Evolutionary conservation across 2,329 filamentous ascomycete genomes (phyloP).

Genomic region (Colletotrichum salicis): DNA sequence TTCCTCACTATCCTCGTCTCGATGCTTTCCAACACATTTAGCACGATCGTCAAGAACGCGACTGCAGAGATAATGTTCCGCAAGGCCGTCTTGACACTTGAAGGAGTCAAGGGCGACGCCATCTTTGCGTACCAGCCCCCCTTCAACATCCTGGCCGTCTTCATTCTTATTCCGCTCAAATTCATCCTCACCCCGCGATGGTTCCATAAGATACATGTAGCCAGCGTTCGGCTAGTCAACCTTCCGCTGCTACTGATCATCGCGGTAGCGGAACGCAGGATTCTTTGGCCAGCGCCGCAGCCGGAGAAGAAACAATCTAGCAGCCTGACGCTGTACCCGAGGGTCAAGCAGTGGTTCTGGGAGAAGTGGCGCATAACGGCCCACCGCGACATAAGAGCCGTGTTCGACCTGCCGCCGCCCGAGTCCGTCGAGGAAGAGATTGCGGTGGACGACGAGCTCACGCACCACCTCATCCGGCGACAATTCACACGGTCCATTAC

Average conservation of each 20-base stretch:
- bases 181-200: slow-evolving; percentile 82
- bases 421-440: slow-evolving; percentile 68
- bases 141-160: slow-evolving; percentile 82
- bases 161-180: slow-evolving; percentile 80
- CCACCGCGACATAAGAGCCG: slow-evolving; percentile 77
- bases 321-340: slow-evolving; percentile 39
- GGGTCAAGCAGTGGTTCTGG: slow-evolving; percentile 65
- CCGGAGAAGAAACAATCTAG: slow-evolving; percentile 35
- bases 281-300: slow-evolving; percentile 65
- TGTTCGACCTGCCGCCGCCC: slow-evolving; percentile 78
- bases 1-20: slow-evolving; percentile 91
- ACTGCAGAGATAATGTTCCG: slow-evolving; percentile 87
- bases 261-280: slow-evolving; percentile 74
- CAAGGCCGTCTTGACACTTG: slow-evolving; percentile 81
- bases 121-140: slow-evolving; percentile 86
- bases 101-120: slow-evolving; percentile 86
- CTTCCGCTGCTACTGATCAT: slow-evolving; percentile 79
- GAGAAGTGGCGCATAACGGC: slow-evolving; percentile 75
- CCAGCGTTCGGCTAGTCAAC: slow-evolving; percentile 78
- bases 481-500: slow-evolving; percentile 63
- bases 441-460: slow-evolving; percentile 68
- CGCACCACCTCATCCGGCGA: slow-evolving; percentile 66
- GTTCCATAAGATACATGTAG: slow-evolving; percentile 92
- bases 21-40: slow-evolving; percentile 87
- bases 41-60: slow-evolving; percentile 79